Evolutionary conservation across 2,329 filamentous ascomycete genomes (phyloP).

Genomic region (Helotiales sp.): DNA sequence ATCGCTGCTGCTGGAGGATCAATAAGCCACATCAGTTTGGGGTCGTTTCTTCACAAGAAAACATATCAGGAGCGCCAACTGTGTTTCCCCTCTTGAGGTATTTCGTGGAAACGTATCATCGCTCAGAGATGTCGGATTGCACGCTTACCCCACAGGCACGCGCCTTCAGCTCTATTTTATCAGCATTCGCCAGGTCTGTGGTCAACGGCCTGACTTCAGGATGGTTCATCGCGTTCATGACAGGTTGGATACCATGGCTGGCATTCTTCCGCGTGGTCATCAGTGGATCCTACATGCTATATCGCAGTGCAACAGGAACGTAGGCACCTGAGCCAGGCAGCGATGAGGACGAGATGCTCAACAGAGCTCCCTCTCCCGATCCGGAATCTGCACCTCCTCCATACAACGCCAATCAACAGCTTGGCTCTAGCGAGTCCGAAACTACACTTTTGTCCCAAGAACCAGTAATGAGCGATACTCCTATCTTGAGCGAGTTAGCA

Average conservation of each 20-base stretch:
- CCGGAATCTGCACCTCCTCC: neutral
- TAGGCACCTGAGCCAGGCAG: neutral
- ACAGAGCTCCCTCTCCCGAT: slow-evolving; percentile 5
- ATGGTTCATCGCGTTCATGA: slow-evolving; percentile 16
- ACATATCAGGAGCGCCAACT: too few species aligned
- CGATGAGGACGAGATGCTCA: slow-evolving; percentile 8
- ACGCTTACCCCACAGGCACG: slow-evolving; percentile 17
- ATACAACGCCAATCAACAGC: too few species aligned
- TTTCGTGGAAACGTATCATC: too few species aligned
- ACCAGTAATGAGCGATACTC: too few species aligned
- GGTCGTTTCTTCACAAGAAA: too few species aligned
- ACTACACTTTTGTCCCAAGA: too few species aligned
- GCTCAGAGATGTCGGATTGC: slow-evolving; percentile 5
- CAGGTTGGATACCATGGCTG: slow-evolving; percentile 17
- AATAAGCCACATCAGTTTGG: too few species aligned
- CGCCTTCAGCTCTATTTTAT: slow-evolving; percentile 18
- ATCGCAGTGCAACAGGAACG: slow-evolving; percentile 6
- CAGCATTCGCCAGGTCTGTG: slow-evolving; percentile 16
- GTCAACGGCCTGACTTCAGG: slow-evolving; percentile 19
- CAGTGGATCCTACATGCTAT: slow-evolving; percentile 15
- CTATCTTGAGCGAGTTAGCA: too few species aligned
- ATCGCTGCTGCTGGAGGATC: too few species aligned
- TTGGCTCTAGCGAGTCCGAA: too few species aligned
- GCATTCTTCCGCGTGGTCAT: slow-evolving; percentile 15
- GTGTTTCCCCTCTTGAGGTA: too few species aligned